Evolutionary conservation across 2,329 filamentous ascomycete species (phyloP).

Genomic region (Botrytis aclada): DNA sequence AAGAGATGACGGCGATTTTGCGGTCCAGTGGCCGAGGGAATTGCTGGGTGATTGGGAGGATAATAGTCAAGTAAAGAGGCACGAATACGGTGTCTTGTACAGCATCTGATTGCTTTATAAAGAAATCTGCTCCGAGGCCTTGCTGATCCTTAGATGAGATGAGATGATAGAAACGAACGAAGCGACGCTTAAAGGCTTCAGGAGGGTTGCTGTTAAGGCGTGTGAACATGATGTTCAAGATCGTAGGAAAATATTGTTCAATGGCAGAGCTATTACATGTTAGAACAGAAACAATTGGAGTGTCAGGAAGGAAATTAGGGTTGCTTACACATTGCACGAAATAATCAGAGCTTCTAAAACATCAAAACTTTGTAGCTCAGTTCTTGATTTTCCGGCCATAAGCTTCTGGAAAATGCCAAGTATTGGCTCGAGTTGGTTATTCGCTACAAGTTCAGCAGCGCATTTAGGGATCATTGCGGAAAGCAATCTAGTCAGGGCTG

Average conservation of each 20-base stretch:
- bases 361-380: slow-evolving; percentile 85
- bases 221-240: slow-evolving; percentile 79
- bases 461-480: slow-evolving; percentile 80
- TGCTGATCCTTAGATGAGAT: slow-evolving; percentile 68
- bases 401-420: slow-evolving; percentile 96
- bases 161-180: slow-evolving; percentile 93
- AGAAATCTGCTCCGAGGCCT: slow-evolving; percentile 89
- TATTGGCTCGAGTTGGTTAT: slow-evolving; percentile 81
- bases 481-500: slow-evolving; percentile 81
- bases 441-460: slow-evolving; percentile 66
- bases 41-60: slow-evolving; percentile 86
- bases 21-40: slow-evolving; percentile 84
- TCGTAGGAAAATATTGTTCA: slow-evolving; percentile 52
- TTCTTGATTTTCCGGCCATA: slow-evolving; percentile 55
- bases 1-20: slow-evolving; percentile 88
- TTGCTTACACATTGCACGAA: slow-evolving; percentile 65
- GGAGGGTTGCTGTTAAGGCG: slow-evolving; percentile 59
- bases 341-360: slow-evolving; percentile 77
- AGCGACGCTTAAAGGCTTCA: slow-evolving; percentile 80
- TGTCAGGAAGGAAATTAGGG: slow-evolving; percentile 8
- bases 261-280: slow-evolving; percentile 53
- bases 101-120: slow-evolving; percentile 78
- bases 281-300: slow-evolving; percentile 23
- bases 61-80: slow-evolving; percentile 79
- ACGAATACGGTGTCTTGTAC: slow-evolving; percentile 79